Base-by-base conservation (phyloP, 2,329 filamentous ascomycete species). In the Fusarium papillatum region DNA sequence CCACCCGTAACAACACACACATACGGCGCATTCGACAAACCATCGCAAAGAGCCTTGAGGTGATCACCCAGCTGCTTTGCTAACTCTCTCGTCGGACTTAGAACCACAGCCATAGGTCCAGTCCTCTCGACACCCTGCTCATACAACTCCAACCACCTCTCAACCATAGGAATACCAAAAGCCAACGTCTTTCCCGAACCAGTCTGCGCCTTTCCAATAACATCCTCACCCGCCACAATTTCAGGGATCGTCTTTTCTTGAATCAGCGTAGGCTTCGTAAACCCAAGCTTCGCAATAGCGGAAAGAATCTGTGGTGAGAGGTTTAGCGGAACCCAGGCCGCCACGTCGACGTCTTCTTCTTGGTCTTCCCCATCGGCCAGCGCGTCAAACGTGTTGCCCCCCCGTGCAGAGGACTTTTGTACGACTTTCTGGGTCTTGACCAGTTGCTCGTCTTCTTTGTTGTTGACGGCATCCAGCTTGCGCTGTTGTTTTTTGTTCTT, bases 101-200 rank as follows among this genome's bases (percentile, higher is more conserved):
- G 88, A 43, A 99, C 92, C 53, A 99, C 85, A 2, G 95, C 95
- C 66, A 93, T 89, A 0, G 95, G 94, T 0, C 78, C 68, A n/a
- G 43, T 76, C 68, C 62, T 81, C 72, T 65, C 64, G 3, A 69
- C 67, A 9, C 86, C 83, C 22, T 83, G 83, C 50, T 83, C 83
- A 31, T 82, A 83, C 68, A 81, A 81, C 71, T 90, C 89, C 43
- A 99, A 85, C 88, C 93, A 98, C 67, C 90, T 89, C 83, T 99
- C 96, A 13, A 98, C 87, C 68, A 99, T 97, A 0, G 97, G 97
- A 73, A 99, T 95, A 2, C 94, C 95, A 83, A 98, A 99, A 0
- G 97, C 96, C 55, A 99, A 87, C 0, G 97, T 99, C 85, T 99
- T 99, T 78, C 97, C 97, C 17, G 97, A 98, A 76, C 97, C 97